Conservation (phyloP, 441 rosid genomes). For the Euphorbia celastroides region DNA sequence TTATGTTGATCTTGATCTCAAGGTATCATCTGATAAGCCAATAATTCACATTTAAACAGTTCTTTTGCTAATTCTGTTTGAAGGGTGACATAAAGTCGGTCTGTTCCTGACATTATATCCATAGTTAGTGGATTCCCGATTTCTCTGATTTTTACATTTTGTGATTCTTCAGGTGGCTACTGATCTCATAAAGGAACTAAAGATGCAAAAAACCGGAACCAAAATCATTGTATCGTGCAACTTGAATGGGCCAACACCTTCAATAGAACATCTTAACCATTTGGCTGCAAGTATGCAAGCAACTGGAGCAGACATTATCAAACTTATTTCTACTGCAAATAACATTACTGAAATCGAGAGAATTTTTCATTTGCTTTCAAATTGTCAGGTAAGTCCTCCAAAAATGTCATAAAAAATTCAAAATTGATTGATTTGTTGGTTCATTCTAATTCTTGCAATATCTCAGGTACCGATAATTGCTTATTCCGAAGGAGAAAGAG, state of each 20-base stretch:
- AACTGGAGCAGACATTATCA: slow-evolving; percentile 78
- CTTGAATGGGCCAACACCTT: slow-evolving; percentile 67
- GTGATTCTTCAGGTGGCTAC: slow-evolving; percentile 60
- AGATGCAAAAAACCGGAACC: slow-evolving; percentile 38
- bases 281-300: slow-evolving; percentile 60
- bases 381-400: slow-evolving; percentile 43
- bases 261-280: slow-evolving; percentile 54
- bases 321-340: slow-evolving; percentile 65
- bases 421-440: not conserved
- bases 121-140: too few species aligned
- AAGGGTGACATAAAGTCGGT: too few species aligned
- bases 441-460: not conserved
- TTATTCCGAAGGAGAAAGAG: slow-evolving; percentile 48
- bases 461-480: slow-evolving; percentile 52
- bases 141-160: slow-evolving; percentile 11
- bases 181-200: slow-evolving; percentile 33
- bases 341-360: slow-evolving; percentile 73
- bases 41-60: too few species aligned
- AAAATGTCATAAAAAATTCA: not conserved
- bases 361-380: slow-evolving; percentile 59
- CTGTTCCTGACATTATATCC: too few species aligned
- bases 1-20: slow-evolving; percentile 83
- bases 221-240: slow-evolving; percentile 73
- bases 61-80: too few species aligned
- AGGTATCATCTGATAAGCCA: slow-evolving; percentile 36